Base-by-base conservation (phyloP, 2,329 filamentous ascomycete species). In the Curvularia spicifera region DNA sequence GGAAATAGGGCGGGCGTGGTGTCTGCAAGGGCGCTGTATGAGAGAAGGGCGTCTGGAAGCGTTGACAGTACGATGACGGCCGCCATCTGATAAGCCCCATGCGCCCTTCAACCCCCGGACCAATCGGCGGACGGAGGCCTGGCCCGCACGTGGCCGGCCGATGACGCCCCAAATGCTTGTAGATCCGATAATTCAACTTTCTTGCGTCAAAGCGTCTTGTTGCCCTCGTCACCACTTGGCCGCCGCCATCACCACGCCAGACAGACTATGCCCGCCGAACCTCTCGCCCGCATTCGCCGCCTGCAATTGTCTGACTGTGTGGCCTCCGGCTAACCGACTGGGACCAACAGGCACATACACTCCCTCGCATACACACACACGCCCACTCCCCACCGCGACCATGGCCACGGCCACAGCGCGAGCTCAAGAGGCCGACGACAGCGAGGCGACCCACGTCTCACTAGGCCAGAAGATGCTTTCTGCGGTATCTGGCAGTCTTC, bases 401-500 rank as follows among this genome's bases (percentile, higher is more conserved):
- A 76, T 75, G 73, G 68, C 74, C 26, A 61, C 69, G 51, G 68
- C 66, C 58, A 69, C 70, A 10, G 67, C 67, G 53, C 56, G 64
- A 61, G 76, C 76, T 56, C 78, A 79, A 54, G 79, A 82, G 39
- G 80, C 75, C 50, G 77, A 77, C 52, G 77, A 80, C 48, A 60
- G 57, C 35, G 48, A 59, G 22, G 79, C 83, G 26, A 78, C 83
- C 26, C 88, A 94, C 61, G 91, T 96, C 64, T 93, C 93, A 5
- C 85, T 93, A 22, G 79, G 84, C 12, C 94, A 98, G 80, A 95
- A 94, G 81, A 99, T 99, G 95, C 77, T 96, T 53, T 97, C 94
- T 56, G 95, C 95, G 49, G 91, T 94, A 65, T 89, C 90, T 53
- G 95, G 95, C 59, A 98, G 93, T 78, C 79, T 99, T 56, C 77